Evolutionary conservation across 1,139 yeast species (phyloP).

Genomic region (Geotrichum aggregatum): DNA sequence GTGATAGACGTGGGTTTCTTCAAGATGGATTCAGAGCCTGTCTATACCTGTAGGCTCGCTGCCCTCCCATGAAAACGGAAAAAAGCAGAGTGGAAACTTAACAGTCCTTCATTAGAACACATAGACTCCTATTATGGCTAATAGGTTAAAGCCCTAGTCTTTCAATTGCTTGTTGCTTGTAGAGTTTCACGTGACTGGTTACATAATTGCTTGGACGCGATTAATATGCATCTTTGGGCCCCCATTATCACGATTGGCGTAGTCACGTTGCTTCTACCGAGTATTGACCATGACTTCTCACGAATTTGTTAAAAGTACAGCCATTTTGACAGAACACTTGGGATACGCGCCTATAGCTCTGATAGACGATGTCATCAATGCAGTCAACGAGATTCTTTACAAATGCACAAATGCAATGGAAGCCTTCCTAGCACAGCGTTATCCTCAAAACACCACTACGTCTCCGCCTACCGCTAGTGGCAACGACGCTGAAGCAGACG

Average conservation of each 20-base stretch:
- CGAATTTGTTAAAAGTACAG: slow-evolving; percentile 36
- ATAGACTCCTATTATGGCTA: too few species aligned
- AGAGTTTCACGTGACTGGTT: too few species aligned
- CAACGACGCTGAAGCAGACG: slow-evolving; percentile 36
- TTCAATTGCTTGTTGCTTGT: neutral
- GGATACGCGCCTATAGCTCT: slow-evolving; percentile 84
- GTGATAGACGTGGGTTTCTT: neutral
- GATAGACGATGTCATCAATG: slow-evolving; percentile 84
- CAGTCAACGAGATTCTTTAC: slow-evolving; percentile 79
- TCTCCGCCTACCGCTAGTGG: slow-evolving; percentile 20
- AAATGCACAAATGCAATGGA: slow-evolving; percentile 81
- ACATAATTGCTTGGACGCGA: too few species aligned
- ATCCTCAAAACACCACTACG: slow-evolving; percentile 21
- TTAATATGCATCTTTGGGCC: too few species aligned
- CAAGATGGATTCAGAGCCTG: neutral
- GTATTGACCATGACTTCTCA: neutral
- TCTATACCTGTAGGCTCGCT: too few species aligned
- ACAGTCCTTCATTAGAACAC: neutral
- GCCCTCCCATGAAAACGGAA: neutral
- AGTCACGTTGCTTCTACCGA: neutral
- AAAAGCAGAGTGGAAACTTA: neutral
- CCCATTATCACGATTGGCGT: too few species aligned
- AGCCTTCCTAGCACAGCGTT: slow-evolving; percentile 45
- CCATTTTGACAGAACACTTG: slow-evolving; percentile 75
- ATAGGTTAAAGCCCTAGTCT: too few species aligned